Evolutionary conservation across 257 asterid genomes (phyloP), one percentile per base, ranked within the genome.

Genomic region (Perilla frutescens): DNA sequence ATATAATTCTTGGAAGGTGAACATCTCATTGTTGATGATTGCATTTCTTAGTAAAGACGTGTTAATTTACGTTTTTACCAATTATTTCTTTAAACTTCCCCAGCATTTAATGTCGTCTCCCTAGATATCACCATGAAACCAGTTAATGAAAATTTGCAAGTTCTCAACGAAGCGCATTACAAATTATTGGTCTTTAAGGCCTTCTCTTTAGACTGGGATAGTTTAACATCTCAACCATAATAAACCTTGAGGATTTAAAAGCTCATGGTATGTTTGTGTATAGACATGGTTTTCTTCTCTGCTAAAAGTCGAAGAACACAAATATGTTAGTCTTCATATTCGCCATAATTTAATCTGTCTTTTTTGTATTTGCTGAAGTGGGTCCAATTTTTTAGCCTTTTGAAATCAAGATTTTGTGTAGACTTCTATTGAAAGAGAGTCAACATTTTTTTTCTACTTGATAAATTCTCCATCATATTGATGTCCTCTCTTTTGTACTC

Each of bases 401-500:
- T 47, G 7, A 26, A 15, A n/a, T 37, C 40, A 59, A 8, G 80
- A 70, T 69, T 39, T 62, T 40, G 6, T 37, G 15, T 15, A 7
- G 57, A 70, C 51, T 58, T 31, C 48, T 59, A 49, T 11, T 10
- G n/a, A 7, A 11, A 57, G 13, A 57, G 41, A 3, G 29, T n/a
- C 44, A 37, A 0, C 6, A n/a, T 13, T n/a, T 49, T 10, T 59
- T 41, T n/a, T 36, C 13, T 49, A 63, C 32, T 68, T 7, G 12
- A 62, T 31, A 69, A 58, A 60, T 49, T 48, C 49, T 37, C 57
- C 68, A 71, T 57, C 62, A 7, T 54, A 40, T 71, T 12, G 55
- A 37, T 3, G 34, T 13, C 55, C 45, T 20, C 10, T 40, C 67
- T 11, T 68, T 49, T 44, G 11, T 66, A 20, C 15, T 57, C 8